phyloP scores from a whole-genome alignment of 176 grass and related monocot genomes.

The Phoenix roebelenii region DNA sequence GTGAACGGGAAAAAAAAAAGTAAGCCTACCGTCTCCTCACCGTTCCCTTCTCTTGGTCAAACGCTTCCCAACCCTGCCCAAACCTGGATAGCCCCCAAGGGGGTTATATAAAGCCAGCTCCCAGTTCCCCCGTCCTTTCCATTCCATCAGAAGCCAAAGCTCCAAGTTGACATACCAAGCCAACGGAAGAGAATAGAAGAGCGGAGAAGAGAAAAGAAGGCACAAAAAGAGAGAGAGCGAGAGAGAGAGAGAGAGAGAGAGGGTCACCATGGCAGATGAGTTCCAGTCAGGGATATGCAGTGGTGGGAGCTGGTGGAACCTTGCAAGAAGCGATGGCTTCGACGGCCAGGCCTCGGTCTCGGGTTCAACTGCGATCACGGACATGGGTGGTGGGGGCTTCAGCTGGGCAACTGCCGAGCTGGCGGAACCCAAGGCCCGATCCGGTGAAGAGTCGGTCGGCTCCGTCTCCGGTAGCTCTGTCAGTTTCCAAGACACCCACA shows the following conservation, averaged over 20 bases:
- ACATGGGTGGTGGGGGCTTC: background rate
- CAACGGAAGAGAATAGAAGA: too few species aligned
- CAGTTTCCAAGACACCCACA: background rate
- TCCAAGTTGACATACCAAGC: too few species aligned
- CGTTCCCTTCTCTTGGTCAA: too few species aligned
- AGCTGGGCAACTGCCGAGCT: background rate
- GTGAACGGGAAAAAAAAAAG: too few species aligned
- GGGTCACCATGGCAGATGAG: slow-evolving; percentile 24
- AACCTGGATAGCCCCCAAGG: too few species aligned
- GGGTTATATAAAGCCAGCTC: too few species aligned
- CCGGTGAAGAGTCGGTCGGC: slow-evolving; percentile 18
- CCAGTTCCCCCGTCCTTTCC: too few species aligned
- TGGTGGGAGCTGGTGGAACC: slow-evolving; percentile 32
- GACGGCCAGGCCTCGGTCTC: slow-evolving; percentile 10
- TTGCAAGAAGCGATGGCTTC: slow-evolving; percentile 6
- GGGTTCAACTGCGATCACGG: slow-evolving; percentile 19
- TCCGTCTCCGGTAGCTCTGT: slow-evolving; percentile 16
- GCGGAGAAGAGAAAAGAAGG: background rate
- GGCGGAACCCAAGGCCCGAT: slow-evolving; percentile 18
- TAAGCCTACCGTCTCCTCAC: too few species aligned
- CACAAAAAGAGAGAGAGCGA: slow-evolving; percentile 1
- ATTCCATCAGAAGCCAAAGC: too few species aligned
- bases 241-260: slow-evolving; percentile 6
- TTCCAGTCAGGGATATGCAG: slow-evolving; percentile 28
- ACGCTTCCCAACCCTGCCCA: too few species aligned